These are phyloP conservation scores for Xylaria sp. DNA, from an alignment of 2,329 filamentous ascomycete genomes.

Conservation along the genomic window DNA sequence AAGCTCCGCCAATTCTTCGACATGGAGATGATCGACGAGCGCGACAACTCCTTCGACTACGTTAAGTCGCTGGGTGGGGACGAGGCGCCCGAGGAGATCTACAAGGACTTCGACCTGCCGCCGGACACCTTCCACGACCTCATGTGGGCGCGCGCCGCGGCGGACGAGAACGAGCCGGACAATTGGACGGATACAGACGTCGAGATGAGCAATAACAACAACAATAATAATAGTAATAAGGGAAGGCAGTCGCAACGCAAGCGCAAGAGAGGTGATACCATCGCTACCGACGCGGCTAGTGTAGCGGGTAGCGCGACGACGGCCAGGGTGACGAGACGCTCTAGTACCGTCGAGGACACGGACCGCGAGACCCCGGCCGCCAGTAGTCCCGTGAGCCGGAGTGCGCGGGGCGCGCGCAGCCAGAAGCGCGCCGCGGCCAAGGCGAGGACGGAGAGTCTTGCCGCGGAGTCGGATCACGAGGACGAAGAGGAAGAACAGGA, in stretches of 20 bases:
- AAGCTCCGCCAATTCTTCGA: constrained; percentile 89
- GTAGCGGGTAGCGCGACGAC: constrained; percentile 62
- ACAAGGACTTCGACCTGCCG: constrained; percentile 74
- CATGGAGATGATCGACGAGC: constrained; percentile 84
- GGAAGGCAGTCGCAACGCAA: constrained; percentile 51
- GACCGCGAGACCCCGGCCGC: constrained; percentile 59
- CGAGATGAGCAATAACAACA: constrained; percentile 33
- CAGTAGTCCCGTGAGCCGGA: constrained; percentile 55
- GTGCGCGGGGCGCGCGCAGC: constrained; percentile 57
- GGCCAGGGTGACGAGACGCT: constrained; percentile 54
- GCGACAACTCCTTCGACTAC: constrained; percentile 71
- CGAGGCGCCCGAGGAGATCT: constrained; percentile 65
- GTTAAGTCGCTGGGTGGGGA: constrained; percentile 39
- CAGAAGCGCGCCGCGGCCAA: constrained; percentile 58
- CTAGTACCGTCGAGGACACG: constrained; percentile 64
- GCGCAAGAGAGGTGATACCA: constrained; percentile 56
- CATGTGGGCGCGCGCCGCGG: constrained; percentile 59
- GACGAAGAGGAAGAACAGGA: constrained; percentile 42
- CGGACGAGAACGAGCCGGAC: constrained; percentile 61
- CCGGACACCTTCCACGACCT: constrained; percentile 57
- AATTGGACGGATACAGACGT: constrained; percentile 60
- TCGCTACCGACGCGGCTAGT: constrained; percentile 52
- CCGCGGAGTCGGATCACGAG: constrained; percentile 39
- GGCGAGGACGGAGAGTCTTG: constrained; percentile 51
- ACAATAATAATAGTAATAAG: constrained; percentile 24